Evolutionary conservation across 2,329 filamentous ascomycete species (phyloP), one percentile per base, ranked within the genome.

Genomic region (Epichloe sylvatica): DNA sequence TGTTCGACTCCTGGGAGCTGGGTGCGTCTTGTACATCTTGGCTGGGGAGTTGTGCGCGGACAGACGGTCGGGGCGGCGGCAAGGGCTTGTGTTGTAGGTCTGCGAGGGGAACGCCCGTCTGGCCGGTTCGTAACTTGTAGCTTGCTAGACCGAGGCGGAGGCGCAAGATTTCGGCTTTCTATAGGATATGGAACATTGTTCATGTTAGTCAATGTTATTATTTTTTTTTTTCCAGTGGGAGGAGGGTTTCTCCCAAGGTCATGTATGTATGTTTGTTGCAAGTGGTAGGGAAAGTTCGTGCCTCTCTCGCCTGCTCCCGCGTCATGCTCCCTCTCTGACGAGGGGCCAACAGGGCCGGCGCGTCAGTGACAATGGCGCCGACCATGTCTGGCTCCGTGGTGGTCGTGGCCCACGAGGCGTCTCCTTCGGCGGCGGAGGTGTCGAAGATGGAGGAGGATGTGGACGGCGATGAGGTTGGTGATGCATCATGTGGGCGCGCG

Each of bases 91-190:
- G 60, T 57, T 80, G 69, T 19, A 88, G 70, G 43, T 77, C 67
- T 49, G 80, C 71, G 53, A 86, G 73, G 1, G 81, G 81, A 30
- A 85, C 72, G 51, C 76, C 69, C 49, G 80, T 75, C 64, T 90
- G 85, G 52, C 84, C 80, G 2, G 84, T 89, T 51, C 75, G 76
- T 55, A 90, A 72, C 66, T 89, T 89, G 71, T 88, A 89, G 59
- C 76, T 77, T 13, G 83, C 85, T 19, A 88, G 75, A 30, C 77
- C 73, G 15, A 90, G 76, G n/a, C 84, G 76, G 9, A 86, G 73
- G 47, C 76, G 76, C 42, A 89, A 70, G 45, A 80, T 76, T 59
- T 84, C 77, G 19, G 80, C 81, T 65, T 77, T 76, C 75, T 84
- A 45, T 17, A 33, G 35, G 17, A 23, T 13, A 15, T 1, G 21